Base-by-base conservation (phyloP, 2,329 filamentous ascomycete genomes). In the Pseudogymnoascus sp. region DNA sequence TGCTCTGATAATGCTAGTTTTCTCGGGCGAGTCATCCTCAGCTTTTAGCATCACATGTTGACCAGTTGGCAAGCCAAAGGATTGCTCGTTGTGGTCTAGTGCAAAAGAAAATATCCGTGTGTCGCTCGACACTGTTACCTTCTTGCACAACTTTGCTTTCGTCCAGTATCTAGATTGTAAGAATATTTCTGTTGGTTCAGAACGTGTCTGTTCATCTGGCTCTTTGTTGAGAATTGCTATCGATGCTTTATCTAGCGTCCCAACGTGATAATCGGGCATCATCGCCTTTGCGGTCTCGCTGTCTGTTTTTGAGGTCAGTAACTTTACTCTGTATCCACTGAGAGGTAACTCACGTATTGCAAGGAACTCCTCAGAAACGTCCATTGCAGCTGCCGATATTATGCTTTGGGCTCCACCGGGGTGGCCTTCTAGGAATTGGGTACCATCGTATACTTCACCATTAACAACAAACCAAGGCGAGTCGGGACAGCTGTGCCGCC, bases 251-350 rank as follows among this genome's bases (percentile, higher is more conserved):
- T 89, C 83, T 11, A 96, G 80, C 0, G 84, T 85, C 58, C 92
- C 92, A 65, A 97, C 85, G 72, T 97, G 91, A 70, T 96, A 95
- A 47, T 81, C 75, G 9, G 83, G 81, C 87, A 97, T 91, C 91
- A 96, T 96, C 15, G 80, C 82, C 75, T 95, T 96, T 35, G 92
- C 92, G 14, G 89, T 96, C 75, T 96, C 91, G 71, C 88, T 92
- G 72, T 96, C 90, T 93, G 69, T 58, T 64, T 62, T 66, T 75
- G 70, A 39, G 58, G 61, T 12, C n/a, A 33, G 33, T 50, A n/a
- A 59, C 50, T 61, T 25, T 25, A 14, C 11, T 22, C 3, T n/a
- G 14, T 53, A 4, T 33, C 38, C 4, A 36, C 22, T 37, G 18
- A 36, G 43, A 18, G n/a, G 36, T 12, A 14, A 80, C 89, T 80